Percentiles rank a stretch among this genome's conserved stretches.
These are phyloP conservation scores for Penicillium sp. DNA, from an alignment of 2,329 filamentous ascomycete genomes.

Conservation along the genomic window DNA sequence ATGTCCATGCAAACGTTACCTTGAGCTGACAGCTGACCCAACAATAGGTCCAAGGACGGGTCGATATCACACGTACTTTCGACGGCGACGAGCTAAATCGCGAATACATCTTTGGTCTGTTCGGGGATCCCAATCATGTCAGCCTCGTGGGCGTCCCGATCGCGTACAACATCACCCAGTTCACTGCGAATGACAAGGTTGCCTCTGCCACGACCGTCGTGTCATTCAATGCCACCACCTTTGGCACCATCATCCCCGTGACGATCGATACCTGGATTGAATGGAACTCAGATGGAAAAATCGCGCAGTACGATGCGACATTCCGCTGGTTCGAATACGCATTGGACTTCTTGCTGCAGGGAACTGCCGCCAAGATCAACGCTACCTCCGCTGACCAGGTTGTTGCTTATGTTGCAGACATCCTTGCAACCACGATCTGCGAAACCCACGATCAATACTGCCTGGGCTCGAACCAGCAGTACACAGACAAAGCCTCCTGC, in stretches of 20 bases:
- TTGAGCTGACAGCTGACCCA: neutral
- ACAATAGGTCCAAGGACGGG: conserved; percentile 27
- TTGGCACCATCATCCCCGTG: conserved; percentile 22
- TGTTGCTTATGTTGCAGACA: conserved; percentile 14
- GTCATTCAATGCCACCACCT: conserved; percentile 28
- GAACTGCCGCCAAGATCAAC: conserved; percentile 19
- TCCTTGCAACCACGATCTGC: conserved; percentile 25
- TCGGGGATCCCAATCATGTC: conserved; percentile 20
- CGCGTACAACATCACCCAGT: conserved; percentile 29
- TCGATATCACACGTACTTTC: conserved; percentile 30
- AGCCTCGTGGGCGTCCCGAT: conserved; percentile 26
- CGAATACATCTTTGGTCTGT: conserved; percentile 32
- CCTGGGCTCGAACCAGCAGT: conserved; percentile 23
- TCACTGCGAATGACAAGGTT: conserved; percentile 25
- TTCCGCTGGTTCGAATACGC: conserved; percentile 31
- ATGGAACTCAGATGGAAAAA: conserved; percentile 24
- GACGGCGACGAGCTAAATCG: conserved; percentile 28
- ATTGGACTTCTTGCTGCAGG: conserved; percentile 19
- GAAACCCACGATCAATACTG: conserved; percentile 23
- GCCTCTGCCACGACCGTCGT: conserved; percentile 24
- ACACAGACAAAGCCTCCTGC: conserved; percentile 17
- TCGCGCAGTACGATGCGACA: conserved; percentile 26
- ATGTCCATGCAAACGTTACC: too few relatives aligned
- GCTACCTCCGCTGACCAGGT: conserved; percentile 13
- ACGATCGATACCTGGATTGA: conserved; percentile 33